Evolutionary conservation across 352 stramenopile genomes (phyloP).

Genomic region (Phytophthora sp.): DNA sequence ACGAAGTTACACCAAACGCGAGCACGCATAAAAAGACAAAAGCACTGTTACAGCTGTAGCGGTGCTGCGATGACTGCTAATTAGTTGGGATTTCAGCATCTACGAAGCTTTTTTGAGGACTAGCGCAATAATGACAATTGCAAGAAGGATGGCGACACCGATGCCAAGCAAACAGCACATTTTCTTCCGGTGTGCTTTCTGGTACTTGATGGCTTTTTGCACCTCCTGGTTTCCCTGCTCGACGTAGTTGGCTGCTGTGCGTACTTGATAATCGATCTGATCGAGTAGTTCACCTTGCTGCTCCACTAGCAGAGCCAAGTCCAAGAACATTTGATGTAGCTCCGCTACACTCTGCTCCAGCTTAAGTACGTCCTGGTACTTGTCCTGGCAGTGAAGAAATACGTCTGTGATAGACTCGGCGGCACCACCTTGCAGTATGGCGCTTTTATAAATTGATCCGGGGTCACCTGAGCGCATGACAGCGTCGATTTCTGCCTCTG

Average conservation of each 20-base stretch:
- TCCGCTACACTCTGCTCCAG: slow-evolving; percentile 97
- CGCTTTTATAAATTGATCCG: slow-evolving; percentile 86
- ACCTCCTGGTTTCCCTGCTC: slow-evolving; percentile 97
- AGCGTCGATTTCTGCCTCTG: slow-evolving; percentile 96
- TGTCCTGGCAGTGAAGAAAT: slow-evolving; percentile 96
- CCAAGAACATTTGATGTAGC: slow-evolving; percentile 99
- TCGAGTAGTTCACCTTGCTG: slow-evolving; percentile 98
- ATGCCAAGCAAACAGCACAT: slow-evolving; percentile 92
- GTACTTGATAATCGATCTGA: slow-evolving; percentile 97
- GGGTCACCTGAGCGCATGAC: slow-evolving; percentile 92
- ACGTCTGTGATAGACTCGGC: slow-evolving; percentile 90
- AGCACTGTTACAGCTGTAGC: slow-evolving; percentile 13
- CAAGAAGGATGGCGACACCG: slow-evolving; percentile 77
- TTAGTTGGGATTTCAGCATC: slow-evolving; percentile 1
- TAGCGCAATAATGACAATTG: slow-evolving; percentile 76
- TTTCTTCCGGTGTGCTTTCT: slow-evolving; percentile 97
- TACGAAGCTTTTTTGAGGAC: slow-evolving; percentile 59
- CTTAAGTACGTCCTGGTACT: slow-evolving; percentile 98
- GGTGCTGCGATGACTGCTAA: slow-evolving; percentile 6
- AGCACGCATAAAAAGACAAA: slow-evolving; percentile 8
- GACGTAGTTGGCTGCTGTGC: slow-evolving; percentile 95
- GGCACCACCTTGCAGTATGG: slow-evolving; percentile 76
- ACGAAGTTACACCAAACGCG: neutral
- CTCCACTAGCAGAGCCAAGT: slow-evolving; percentile 97
- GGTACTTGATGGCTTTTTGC: slow-evolving; percentile 94